These are phyloP conservation scores for Candida gorgasii DNA, from an alignment of 805 yeast genomes.

Conservation along the genomic window DNA sequence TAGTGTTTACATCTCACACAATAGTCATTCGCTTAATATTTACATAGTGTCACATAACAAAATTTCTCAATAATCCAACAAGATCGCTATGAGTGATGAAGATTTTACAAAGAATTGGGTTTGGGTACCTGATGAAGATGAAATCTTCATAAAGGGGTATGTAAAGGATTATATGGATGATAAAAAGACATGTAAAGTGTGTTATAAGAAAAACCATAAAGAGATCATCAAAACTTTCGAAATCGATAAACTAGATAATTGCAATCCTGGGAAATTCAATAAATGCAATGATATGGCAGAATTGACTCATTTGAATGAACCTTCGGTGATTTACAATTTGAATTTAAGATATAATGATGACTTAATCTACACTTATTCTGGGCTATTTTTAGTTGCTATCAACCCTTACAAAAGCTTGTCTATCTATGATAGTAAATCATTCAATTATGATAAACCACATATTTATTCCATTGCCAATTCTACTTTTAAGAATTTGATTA, in stretches of 20 bases:
- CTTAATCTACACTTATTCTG: constrained; percentile 89
- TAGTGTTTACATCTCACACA: neutral
- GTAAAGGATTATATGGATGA: constrained; percentile 46
- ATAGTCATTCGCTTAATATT: neutral
- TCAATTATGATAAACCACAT: constrained; percentile 64
- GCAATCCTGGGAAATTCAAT: constrained; percentile 89
- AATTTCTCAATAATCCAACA: neutral
- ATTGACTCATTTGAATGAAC: constrained; percentile 89
- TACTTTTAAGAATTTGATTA: constrained; percentile 74
- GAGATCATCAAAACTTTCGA: constrained; percentile 44
- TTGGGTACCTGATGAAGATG: constrained; percentile 68
- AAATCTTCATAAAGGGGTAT: constrained; percentile 62
- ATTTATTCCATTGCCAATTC: constrained; percentile 83
- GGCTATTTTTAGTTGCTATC: constrained; percentile 90
- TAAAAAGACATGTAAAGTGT: constrained; percentile 37
- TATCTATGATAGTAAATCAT: constrained; percentile 60
- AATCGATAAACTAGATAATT: constrained; percentile 51
- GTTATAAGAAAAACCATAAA: constrained; percentile 40
- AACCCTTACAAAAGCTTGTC: constrained; percentile 83
- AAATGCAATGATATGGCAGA: constrained; percentile 95
- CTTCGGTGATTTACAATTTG: constrained; percentile 88
- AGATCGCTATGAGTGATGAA: constrained; percentile 10
- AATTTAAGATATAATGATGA: constrained; percentile 75
- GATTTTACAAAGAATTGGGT: constrained; percentile 60
- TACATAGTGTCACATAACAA: neutral